Evolutionary conservation across 2,329 filamentous ascomycete genomes (phyloP).

Genomic region (Penicillium verrucosum): DNA sequence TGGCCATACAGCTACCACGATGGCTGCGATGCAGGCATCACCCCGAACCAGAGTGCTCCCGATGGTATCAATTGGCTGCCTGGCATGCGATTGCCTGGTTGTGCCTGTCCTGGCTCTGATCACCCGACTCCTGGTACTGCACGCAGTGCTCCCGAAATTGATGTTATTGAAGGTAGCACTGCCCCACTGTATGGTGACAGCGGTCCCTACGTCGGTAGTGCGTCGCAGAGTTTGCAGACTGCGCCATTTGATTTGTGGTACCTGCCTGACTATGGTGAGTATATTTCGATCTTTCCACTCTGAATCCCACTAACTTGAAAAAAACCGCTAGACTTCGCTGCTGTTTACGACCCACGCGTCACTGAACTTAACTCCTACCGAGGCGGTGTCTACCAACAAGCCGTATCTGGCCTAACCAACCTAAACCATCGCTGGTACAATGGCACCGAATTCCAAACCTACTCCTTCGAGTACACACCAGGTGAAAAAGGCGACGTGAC

Average conservation of each 20-base stretch:
- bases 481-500: slow-evolving; percentile 59
- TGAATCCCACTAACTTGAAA: background rate
- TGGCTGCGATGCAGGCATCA: slow-evolving; percentile 67
- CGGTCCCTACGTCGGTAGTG: slow-evolving; percentile 55
- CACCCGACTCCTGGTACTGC: slow-evolving; percentile 65
- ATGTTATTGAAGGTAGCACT: slow-evolving; percentile 68
- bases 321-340: slow-evolving; percentile 52
- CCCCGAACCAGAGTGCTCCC: slow-evolving; percentile 65
- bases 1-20: slow-evolving; percentile 73
- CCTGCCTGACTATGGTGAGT: slow-evolving; percentile 56
- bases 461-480: slow-evolving; percentile 62
- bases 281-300: background rate
- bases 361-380: slow-evolving; percentile 60
- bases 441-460: slow-evolving; percentile 60
- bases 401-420: slow-evolving; percentile 59
- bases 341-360: slow-evolving; percentile 60
- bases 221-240: slow-evolving; percentile 65
- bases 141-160: slow-evolving; percentile 67
- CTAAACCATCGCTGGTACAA: slow-evolving; percentile 67
- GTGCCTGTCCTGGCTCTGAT: slow-evolving; percentile 62
- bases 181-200: slow-evolving; percentile 48
- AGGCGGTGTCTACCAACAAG: slow-evolving; percentile 62
- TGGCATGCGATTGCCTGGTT: slow-evolving; percentile 67
- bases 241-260: slow-evolving; percentile 71
- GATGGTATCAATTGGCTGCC: slow-evolving; percentile 66